Evolutionary conservation across 2,329 filamentous ascomycete species (phyloP).

Genomic region (Eurotiales sp.): DNA sequence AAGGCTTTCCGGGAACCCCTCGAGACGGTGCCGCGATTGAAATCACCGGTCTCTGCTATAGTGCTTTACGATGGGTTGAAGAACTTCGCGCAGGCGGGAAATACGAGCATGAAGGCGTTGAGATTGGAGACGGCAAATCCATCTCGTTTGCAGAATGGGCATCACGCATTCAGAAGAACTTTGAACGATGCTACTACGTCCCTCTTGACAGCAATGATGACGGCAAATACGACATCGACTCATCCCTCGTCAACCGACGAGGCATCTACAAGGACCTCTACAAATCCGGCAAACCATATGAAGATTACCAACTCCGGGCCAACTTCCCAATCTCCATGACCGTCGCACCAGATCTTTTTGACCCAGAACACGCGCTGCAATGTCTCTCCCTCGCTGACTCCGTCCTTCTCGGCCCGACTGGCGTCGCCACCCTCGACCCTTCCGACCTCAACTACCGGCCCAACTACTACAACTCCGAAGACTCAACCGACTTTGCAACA

Average conservation of each 20-base stretch:
- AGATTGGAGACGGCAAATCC: constrained; percentile 54
- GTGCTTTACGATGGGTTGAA: constrained; percentile 76
- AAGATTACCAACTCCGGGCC: constrained; percentile 92
- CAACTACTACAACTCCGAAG: constrained; percentile 92
- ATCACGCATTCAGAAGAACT: constrained; percentile 72
- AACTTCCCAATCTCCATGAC: constrained; percentile 97
- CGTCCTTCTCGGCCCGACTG: constrained; percentile 76
- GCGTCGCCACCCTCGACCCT: constrained; percentile 94
- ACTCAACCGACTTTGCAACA: constrained; percentile 85
- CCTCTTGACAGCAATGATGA: constrained; percentile 69
- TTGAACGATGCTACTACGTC: constrained; percentile 89
- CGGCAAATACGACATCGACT: constrained; percentile 72
- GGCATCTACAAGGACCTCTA: constrained; percentile 99
- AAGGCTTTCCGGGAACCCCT: constrained; percentile 92
- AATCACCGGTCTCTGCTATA: constrained; percentile 91
- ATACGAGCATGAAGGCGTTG: constrained; percentile 72
- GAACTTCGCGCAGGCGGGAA: constrained; percentile 63
- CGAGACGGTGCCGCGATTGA: constrained; percentile 93
- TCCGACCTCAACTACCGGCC: constrained; percentile 88
- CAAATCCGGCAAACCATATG: constrained; percentile 87
- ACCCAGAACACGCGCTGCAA: constrained; percentile 69
- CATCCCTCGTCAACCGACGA: constrained; percentile 75
- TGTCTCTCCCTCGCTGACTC: constrained; percentile 78
- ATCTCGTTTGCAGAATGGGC: constrained; percentile 80
- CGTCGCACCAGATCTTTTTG: constrained; percentile 84